Evolutionary conservation across 768 basidiomycete species (phyloP), one percentile per base, ranked within the genome.

Genomic region (Mycena leptocephala): DNA sequence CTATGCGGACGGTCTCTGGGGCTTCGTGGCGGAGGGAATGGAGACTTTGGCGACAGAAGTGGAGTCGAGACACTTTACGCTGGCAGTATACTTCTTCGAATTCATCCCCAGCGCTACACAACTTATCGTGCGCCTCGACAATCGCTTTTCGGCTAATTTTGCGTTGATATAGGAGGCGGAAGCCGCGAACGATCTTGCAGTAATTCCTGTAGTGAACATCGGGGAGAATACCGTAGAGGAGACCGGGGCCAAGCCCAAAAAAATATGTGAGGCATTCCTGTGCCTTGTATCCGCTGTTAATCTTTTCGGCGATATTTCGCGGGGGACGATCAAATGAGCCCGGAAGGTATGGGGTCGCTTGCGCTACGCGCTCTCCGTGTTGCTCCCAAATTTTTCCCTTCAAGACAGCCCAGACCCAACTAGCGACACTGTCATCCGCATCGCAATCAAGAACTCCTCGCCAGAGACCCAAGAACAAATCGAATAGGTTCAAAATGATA

Each of bases 361-460:
- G 16, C 0, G 68, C 79, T 2, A 82, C 74, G 2, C 30, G 28
- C 9, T 72, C 13, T 0, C 84, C 82, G 64, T 83, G 82, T 0
- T 13, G 22, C 9, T 46, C 43, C 82, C 83, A 83, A 2, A 62
- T 46, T 0, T 74, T 24, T 0, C 69, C 76, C n/a, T 32, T 14
- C 0, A 84, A 59, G 0, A 81, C 70, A 0, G 80, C 85, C 83
- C 84, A 88, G 0, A 78, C 72, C 86, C 87, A 88, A 0, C 65
- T 69, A 0, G 13, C 37, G 20, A 70, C 74, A 46, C 75, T 48
- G 56, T 87, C 85, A 0, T 13, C 20, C 0, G 30, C 35, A 24
- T 75, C 77, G 58, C 82, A 82, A 1, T 77, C 62, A 0, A 86
- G 56, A 0, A 81, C 82, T 0, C 83, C 85, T 5, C 77, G 77